Base-by-base conservation (phyloP, 345 rosid genomes). In the Raphanus sativus region DNA sequence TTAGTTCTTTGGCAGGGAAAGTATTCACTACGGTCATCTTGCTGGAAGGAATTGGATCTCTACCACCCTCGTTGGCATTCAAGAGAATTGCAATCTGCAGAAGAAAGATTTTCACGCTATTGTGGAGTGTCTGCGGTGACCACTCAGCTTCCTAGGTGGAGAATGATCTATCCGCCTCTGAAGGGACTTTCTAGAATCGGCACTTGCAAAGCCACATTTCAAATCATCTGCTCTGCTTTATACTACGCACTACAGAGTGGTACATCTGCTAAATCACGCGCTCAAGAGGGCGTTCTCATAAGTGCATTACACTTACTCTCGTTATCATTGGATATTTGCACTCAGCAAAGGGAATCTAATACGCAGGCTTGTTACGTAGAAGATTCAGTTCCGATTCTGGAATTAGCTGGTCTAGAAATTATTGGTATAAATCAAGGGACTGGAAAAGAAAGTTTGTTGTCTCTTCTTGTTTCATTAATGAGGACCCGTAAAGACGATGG, bases 11-110 rank as follows among this genome's bases (percentile, higher is more conserved):
- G 62, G 58, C 80, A 95, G 99, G 99, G 99, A 40, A 89, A 74
- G 83, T 95, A 92, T 85, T 89, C 97, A 38, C 77, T 95, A 70
- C 85, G 86, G 52, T 75, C 91, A 88, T 69, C 85, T 65, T 87
- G 79, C 62, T 95, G 99, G 99, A 88, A 89, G 84, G 98, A 95
- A 85, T 84, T 95, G 84, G 98, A 95, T 84, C 85, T 95, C 34
- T 95, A 89, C 83, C 93, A 92, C 75, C 97, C 94, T 76, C 94
- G 93, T 54, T 89, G 98, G 97, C 87, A 83, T 84, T 85, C 86
- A 1, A 86, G 97, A 81, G 97, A 95, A 72, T 80, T 95, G 86
- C 99, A 95, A 85, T 83, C 83, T 74, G 98, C 98, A 34, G 97
- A 95, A 85, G 99, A 95, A 87, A 92, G 96, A 84, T 95, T 87